Base-by-base conservation (phyloP, 768 basidiomycete genomes). In the Amanita phalloides region DNA sequence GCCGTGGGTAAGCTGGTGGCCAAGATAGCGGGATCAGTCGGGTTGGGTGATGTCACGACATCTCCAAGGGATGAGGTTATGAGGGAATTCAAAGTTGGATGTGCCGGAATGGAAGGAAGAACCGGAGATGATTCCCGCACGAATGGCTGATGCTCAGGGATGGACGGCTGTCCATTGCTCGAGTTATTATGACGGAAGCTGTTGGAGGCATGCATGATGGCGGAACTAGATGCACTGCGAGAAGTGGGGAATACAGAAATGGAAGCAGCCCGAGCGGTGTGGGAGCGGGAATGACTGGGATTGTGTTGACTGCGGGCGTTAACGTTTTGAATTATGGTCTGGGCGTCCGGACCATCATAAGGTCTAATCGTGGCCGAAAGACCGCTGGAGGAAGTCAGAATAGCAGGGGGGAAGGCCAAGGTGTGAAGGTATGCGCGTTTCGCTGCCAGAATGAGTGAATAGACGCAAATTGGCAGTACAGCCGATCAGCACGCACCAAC, bases 341-440 rank as follows among this genome's bases (percentile, higher is more conserved):
- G 89, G 6, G 93, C 94, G 66, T 99, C 95, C 39, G 91, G 78
- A 1, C 91, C 92, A 65, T 94, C 94, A 69, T 98, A 99, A 1
- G 96, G 93, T 59, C 78, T 78, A 68, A 99, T 89, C 51, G 72
- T 71, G 17, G 84, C 82, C 17, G 74, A 62, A 44, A 68, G 64
- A 33, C 77, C 78, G 55, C 73, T 70, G 26, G 75, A 64, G 3
- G 82, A 77, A 30, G 78, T 76, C 55, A 92, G 73, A 56, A 82
- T 75, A 55, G 83, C 63, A 42, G 86, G 91, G 54, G 85, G 92
- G 62, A 79, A 82, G 25, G 88, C 90, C 61, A 98, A 74, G 38
- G 91, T 84, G 52, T 84, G 79, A 36, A 99, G 85, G 73, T 97
- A 99, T 52, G 93, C 93, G 58, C 89, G 85, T 71, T 97, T 97